Conservation (phyloP, 495 filamentous ascomycete genomes). For the Xylaria cubensis region DNA sequence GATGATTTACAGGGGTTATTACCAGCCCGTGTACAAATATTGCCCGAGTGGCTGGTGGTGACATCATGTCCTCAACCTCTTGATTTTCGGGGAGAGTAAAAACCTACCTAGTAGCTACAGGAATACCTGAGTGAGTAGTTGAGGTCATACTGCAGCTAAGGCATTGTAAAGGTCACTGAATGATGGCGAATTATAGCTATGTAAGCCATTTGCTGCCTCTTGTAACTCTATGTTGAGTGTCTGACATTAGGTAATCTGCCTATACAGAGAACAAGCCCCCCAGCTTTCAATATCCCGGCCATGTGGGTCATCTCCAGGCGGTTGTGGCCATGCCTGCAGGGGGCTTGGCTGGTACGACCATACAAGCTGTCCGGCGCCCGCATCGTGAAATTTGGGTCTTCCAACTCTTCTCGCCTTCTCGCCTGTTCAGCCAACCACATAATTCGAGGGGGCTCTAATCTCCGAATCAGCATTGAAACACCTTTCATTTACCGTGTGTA, state of each 20-base stretch:
- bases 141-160: neutral
- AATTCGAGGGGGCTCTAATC: slow-evolving; percentile 4
- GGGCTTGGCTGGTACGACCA: neutral
- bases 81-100: too few relatives aligned
- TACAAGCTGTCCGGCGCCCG: neutral
- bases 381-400: slow-evolving; percentile 17
- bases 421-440: neutral
- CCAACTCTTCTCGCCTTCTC: slow-evolving; percentile 14
- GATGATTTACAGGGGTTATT: neutral
- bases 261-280: neutral
- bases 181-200: neutral
- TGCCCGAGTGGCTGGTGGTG: neutral
- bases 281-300: too few relatives aligned
- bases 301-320: too few relatives aligned
- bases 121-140: too few relatives aligned
- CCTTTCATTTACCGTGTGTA: slow-evolving; percentile 8
- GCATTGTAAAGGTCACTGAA: neutral
- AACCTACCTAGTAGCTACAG: too few relatives aligned
- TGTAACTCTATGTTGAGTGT: neutral
- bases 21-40: neutral
- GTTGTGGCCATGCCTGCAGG: too few relatives aligned
- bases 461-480: neutral
- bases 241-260: neutral
- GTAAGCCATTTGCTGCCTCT: neutral
- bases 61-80: neutral